Evolutionary conservation across 495 filamentous ascomycete genomes (phyloP).

Genomic region (Pyronema domesticum): DNA sequence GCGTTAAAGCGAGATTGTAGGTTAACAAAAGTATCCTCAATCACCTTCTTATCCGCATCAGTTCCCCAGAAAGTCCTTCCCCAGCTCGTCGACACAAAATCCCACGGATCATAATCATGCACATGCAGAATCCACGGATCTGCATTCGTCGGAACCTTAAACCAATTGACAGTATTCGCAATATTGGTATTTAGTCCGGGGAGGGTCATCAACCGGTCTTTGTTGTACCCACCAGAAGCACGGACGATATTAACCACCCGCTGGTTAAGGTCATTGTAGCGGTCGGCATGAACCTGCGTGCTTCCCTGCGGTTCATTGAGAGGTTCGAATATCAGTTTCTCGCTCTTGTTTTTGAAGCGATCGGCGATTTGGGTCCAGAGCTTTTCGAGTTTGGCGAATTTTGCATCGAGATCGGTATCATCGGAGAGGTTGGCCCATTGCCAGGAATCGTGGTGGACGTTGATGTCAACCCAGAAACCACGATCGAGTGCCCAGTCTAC

Average conservation of each 20-base stretch:
- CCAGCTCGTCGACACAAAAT: constrained; percentile 20
- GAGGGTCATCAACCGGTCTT: constrained; percentile 39
- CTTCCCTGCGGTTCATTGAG: constrained; percentile 41
- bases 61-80: constrained; percentile 46
- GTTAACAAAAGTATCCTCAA: constrained; percentile 34
- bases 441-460: constrained; percentile 46
- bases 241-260: constrained; percentile 39
- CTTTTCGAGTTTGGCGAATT: constrained; percentile 39
- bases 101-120: constrained; percentile 37
- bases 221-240: constrained; percentile 39
- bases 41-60: constrained; percentile 33
- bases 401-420: constrained; percentile 33
- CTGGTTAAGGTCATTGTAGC: constrained; percentile 38
- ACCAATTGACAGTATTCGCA: constrained; percentile 35
- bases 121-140: constrained; percentile 41
- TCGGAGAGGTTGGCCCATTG: constrained; percentile 40
- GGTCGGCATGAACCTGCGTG: constrained; percentile 32
- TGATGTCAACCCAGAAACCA: constrained; percentile 37
- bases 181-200: constrained; percentile 35
- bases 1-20: constrained; percentile 38
- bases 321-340: constrained; percentile 39
- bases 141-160: constrained; percentile 32
- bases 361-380: constrained; percentile 44
- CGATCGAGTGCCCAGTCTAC: constrained; percentile 37
- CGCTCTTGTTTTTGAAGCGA: constrained; percentile 37